phyloP scores from a whole-genome alignment of 192 early-diverging fungal species.

The Coemansia aciculifera region DNA sequence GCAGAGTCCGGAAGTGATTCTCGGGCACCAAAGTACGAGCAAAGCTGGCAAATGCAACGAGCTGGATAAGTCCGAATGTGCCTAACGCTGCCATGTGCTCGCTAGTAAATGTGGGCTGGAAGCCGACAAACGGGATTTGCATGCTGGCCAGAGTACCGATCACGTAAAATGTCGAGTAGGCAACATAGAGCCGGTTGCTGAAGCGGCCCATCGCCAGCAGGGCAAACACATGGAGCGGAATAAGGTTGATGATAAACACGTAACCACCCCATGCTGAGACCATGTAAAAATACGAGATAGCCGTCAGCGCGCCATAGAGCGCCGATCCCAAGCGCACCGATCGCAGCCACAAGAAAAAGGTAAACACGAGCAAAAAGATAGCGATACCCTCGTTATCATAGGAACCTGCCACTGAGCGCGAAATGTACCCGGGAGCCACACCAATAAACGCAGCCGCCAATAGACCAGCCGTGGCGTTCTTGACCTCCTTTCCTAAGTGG shows the following conservation, averaged over 20 bases:
- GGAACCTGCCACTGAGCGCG: slow-evolving; percentile 99
- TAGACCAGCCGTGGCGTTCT: slow-evolving; percentile 88
- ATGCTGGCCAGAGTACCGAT: slow-evolving; percentile 95
- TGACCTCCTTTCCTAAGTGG: slow-evolving; percentile 87
- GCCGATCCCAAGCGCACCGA: slow-evolving; percentile 93
- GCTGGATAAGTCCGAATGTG: slow-evolving; percentile 94
- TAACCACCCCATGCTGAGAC: slow-evolving; percentile 99
- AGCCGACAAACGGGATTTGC: slow-evolving; percentile 99
- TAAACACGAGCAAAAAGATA: slow-evolving; percentile 97
- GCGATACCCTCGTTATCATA: slow-evolving; percentile 99
- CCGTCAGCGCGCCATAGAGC: slow-evolving; percentile 80
- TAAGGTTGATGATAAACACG: slow-evolving; percentile 99
- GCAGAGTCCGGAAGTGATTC: slow-evolving; percentile 81
- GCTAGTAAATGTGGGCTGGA: slow-evolving; percentile 93
- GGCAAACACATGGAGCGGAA: slow-evolving; percentile 95
- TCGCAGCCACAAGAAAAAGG: slow-evolving; percentile 98
- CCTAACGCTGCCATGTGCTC: slow-evolving; percentile 99
- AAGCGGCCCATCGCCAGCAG: slow-evolving; percentile 96
- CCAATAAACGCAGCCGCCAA: slow-evolving; percentile 98
- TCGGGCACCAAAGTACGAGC: slow-evolving; percentile 75
- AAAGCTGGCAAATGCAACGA: slow-evolving; percentile 89
- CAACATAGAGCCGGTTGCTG: slow-evolving; percentile 89
- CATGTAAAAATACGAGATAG: slow-evolving; percentile 99
- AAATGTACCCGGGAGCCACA: slow-evolving; percentile 99
- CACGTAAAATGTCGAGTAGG: slow-evolving; percentile 98